Conservation (phyloP, 371 early-diverging fungal genomes). For the Lichtheimia hyalospora region DNA sequence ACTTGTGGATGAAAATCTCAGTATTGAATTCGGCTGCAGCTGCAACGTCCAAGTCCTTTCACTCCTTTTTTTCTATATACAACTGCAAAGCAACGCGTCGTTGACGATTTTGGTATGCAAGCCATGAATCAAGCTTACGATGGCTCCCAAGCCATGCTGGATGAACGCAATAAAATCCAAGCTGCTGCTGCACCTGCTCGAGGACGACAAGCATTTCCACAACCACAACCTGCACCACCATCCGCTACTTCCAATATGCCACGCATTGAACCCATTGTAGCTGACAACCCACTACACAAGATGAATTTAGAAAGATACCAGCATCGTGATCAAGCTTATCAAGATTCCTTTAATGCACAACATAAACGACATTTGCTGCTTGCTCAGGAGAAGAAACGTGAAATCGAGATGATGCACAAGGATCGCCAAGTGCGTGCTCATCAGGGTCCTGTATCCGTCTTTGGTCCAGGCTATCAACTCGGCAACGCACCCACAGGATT, state of each 20-base stretch:
- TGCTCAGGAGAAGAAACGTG: conserved; percentile 36
- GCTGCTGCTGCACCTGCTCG: too few relatives aligned
- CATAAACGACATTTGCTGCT: conserved; percentile 37
- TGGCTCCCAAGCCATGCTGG: too few relatives aligned
- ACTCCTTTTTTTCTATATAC: too few relatives aligned
- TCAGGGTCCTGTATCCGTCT: conserved; percentile 15
- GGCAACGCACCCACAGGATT: conserved; percentile 21
- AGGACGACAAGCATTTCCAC: too few relatives aligned
- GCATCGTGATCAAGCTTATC: conserved; percentile 30
- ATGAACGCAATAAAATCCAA: too few relatives aligned
- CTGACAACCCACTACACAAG: conserved; percentile 18
- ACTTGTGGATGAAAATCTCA: too few relatives aligned
- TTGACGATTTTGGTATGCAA: too few relatives aligned
- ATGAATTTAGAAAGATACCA: conserved; percentile 26
- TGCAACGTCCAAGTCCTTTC: too few relatives aligned
- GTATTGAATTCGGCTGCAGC: too few relatives aligned
- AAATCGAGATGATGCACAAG: conserved; percentile 30
- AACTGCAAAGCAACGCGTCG: too few relatives aligned
- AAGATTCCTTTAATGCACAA: conserved; percentile 35
- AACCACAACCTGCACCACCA: conserved; percentile 1
- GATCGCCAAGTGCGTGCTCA: conserved; percentile 24
- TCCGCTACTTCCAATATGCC: conserved; percentile 2
- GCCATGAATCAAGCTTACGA: too few relatives aligned
- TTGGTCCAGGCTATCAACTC: conserved; percentile 40
- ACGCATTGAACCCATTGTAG: conserved; percentile 12